These are phyloP conservation scores for Aplosporella prunicola DNA, from an alignment of 2,329 filamentous ascomycete genomes.

Conservation along the genomic window DNA sequence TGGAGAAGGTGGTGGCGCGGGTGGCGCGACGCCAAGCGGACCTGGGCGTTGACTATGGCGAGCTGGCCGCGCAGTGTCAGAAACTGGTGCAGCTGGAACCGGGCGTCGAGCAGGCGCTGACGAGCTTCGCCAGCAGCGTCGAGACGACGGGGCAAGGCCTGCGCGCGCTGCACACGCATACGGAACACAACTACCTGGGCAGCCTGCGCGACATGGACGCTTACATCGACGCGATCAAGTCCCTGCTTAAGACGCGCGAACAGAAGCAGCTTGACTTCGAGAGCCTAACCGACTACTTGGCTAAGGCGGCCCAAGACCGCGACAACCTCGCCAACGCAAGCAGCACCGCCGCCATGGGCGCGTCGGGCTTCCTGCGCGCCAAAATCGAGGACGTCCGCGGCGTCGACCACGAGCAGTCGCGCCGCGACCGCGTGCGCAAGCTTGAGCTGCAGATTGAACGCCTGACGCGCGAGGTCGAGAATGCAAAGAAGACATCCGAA, in stretches of 20 bases:
- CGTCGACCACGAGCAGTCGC: constrained; percentile 88
- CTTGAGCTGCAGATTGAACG: constrained; percentile 89
- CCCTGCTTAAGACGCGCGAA: constrained; percentile 83
- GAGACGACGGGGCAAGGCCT: constrained; percentile 74
- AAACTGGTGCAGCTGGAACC: constrained; percentile 85
- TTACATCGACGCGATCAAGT: constrained; percentile 79
- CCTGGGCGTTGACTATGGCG: constrained; percentile 76
- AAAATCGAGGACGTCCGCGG: constrained; percentile 96
- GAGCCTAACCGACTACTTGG: constrained; percentile 88
- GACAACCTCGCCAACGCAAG: constrained; percentile 66
- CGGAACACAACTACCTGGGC: constrained; percentile 90
- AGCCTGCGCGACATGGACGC: constrained; percentile 91
- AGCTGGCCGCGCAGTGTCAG: constrained; percentile 89
- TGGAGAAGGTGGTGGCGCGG: constrained; percentile 90
- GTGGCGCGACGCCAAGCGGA: constrained; percentile 83
- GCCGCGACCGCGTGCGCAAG: constrained; percentile 78
- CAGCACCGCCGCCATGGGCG: constrained; percentile 53
- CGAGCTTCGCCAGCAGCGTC: constrained; percentile 76
- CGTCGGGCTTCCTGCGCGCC: constrained; percentile 78
- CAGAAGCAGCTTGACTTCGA: constrained; percentile 98
- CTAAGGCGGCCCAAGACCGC: constrained; percentile 78
- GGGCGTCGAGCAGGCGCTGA: constrained; percentile 70
- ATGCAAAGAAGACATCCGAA: constrained; percentile 75
- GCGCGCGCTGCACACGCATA: constrained; percentile 75
- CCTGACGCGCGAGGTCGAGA: constrained; percentile 75